A percentile compares a stretch with the other conserved stretches of the same genome.
phyloP scores from a whole-genome alignment of 805 yeast genomes.

The Lachancea quebecensis region DNA sequence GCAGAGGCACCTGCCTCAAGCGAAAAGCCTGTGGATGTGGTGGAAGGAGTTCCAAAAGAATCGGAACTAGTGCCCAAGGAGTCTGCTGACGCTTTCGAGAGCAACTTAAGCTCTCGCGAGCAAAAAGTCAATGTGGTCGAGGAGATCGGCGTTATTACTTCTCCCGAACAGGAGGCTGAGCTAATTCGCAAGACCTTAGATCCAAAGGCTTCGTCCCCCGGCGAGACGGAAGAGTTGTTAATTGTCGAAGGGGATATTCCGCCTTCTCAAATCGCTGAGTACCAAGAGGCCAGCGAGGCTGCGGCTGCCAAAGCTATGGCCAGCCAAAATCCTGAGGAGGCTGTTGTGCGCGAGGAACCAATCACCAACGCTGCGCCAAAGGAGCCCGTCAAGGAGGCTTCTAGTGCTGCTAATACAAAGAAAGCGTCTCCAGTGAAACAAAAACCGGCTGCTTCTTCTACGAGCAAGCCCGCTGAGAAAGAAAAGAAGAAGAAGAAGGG shows the following conservation, averaged over 20 bases:
- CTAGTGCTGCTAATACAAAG: conserved; percentile 5
- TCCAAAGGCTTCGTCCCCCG: conserved; percentile 12
- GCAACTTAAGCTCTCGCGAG: conserved; percentile 1
- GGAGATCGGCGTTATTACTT: conserved; percentile 9
- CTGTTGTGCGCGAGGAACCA: conserved; percentile 12
- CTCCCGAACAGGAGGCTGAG: conserved; percentile 11
- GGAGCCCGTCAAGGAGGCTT: conserved; percentile 5
- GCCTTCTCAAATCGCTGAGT: conserved; percentile 5
- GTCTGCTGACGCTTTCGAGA: conserved; percentile 3
- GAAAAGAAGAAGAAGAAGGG: conserved; percentile 20
- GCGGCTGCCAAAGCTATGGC: conserved; percentile 30
- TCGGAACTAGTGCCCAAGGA: conserved; percentile 3
- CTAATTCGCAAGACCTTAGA: conserved; percentile 11
- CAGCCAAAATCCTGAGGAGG: conserved; percentile 34
- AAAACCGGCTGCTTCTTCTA: conserved; percentile 3
- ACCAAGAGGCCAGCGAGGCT: conserved; percentile 7
- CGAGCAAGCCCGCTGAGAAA: conserved; percentile 2
- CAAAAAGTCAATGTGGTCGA: conserved; percentile 1
- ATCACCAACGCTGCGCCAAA: neutral
- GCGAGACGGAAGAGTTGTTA: conserved; percentile 9
- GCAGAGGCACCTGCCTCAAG: conserved; percentile 1
- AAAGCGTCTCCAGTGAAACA: conserved; percentile 5
- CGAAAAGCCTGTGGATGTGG: conserved; percentile 1
- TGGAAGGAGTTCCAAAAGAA: conserved; percentile 1
- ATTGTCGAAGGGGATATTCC: conserved; percentile 6